Percentiles rank a stretch among this genome's conserved stretches.
These are phyloP conservation scores for Niebla homalea DNA, from an alignment of 495 filamentous ascomycete species.

Conservation along the genomic window DNA sequence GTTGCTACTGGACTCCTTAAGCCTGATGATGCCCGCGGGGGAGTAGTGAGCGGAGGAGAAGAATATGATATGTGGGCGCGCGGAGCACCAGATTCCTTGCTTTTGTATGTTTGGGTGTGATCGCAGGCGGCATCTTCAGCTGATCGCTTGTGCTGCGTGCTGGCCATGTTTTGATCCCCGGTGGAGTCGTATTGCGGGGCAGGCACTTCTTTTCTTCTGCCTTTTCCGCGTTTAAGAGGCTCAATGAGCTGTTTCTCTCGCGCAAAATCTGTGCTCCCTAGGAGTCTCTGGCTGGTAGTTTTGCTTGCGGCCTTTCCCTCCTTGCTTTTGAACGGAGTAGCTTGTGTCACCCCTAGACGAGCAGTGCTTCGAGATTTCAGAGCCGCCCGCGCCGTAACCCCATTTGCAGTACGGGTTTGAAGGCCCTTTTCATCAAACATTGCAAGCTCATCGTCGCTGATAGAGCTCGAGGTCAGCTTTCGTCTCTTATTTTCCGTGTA, in stretches of 20 bases:
- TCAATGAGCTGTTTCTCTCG: no score
- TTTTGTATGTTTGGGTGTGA: background rate
- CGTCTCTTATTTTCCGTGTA: constrained; percentile 1
- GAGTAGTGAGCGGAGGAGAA: constrained; percentile 3
- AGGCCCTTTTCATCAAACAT: constrained; percentile 11
- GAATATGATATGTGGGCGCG: background rate
- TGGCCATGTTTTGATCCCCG: background rate
- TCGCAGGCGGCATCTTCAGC: background rate
- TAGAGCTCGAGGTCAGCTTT: background rate
- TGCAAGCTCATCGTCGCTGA: background rate
- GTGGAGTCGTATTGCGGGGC: background rate
- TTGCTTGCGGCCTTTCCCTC: background rate
- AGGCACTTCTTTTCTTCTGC: background rate
- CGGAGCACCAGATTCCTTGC: background rate
- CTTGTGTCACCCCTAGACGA: background rate
- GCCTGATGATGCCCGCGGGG: background rate
- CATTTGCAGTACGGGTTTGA: constrained; percentile 10
- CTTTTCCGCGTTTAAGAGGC: background rate
- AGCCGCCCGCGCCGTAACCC: background rate
- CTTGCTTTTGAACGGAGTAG: background rate
- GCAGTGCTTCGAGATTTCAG: background rate
- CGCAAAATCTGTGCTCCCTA: no score
- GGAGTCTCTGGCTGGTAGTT: no score
- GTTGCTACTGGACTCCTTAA: background rate
- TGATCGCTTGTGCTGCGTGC: background rate